Evolutionary conservation across 2,329 filamentous ascomycete species (phyloP).

Genomic region (Drechslerella coelobrocha): DNA sequence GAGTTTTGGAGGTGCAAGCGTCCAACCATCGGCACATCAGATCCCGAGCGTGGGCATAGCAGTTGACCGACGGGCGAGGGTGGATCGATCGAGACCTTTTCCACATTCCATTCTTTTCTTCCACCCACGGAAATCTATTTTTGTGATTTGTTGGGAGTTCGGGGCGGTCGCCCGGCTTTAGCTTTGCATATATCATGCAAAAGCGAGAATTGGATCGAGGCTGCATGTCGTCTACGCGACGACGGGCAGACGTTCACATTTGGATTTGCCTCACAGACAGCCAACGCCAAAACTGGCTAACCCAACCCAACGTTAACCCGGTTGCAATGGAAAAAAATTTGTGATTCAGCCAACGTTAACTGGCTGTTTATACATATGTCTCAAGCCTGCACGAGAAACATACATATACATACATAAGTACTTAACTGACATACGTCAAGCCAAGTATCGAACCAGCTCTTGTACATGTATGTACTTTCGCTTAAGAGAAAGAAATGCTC

Average conservation of each 20-base stretch:
- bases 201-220: background rate
- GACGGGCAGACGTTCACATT: background rate
- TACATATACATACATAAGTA: no score
- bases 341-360: slow-evolving; percentile 6
- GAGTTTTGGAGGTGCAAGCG: background rate
- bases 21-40: background rate
- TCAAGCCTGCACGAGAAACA: background rate
- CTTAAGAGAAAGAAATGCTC: background rate
- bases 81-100: slow-evolving; percentile 2
- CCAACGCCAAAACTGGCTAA: no score
- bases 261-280: no score
- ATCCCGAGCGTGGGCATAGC: no score
- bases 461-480: background rate
- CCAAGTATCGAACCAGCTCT: background rate
- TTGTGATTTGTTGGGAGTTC: background rate
- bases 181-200: background rate
- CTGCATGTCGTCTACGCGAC: slow-evolving; percentile 3
- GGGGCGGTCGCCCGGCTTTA: background rate
- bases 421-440: no score
- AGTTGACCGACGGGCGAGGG: no score
- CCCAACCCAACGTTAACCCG: no score
- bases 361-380: background rate
- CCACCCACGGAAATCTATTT: slow-evolving; percentile 4
- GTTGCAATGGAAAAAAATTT: no score
- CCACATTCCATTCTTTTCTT: background rate